Conservation (phyloP, 2,329 filamentous ascomycete species). For the Raffaelea arxii region DNA sequence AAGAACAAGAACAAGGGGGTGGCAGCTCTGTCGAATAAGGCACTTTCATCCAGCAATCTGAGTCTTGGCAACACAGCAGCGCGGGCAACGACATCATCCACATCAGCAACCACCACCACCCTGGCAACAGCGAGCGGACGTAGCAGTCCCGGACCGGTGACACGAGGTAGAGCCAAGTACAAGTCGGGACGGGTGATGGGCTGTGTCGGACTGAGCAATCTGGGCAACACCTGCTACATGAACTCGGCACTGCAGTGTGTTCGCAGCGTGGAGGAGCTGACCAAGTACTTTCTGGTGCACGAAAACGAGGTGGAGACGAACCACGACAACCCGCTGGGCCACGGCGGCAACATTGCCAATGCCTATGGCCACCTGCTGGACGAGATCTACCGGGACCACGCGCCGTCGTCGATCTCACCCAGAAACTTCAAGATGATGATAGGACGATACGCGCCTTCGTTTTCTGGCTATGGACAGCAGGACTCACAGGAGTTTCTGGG, state of each 20-base stretch:
- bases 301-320: conserved; percentile 77
- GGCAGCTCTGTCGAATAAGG: no score
- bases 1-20: conserved; percentile 16
- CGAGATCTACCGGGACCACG: conserved; percentile 65
- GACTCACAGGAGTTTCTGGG: conserved; percentile 96
- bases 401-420: conserved; percentile 62
- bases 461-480: conserved; percentile 92
- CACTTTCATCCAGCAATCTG: no score
- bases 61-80: not conserved
- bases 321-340: conserved; percentile 71
- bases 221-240: conserved; percentile 99
- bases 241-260: conserved; percentile 95
- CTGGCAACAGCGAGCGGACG: conserved; percentile 48
- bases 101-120: conserved; percentile 36
- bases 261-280: conserved; percentile 84
- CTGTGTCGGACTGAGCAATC: conserved; percentile 73
- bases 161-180: conserved; percentile 61
- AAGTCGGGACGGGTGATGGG: conserved; percentile 63
- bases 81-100: conserved; percentile 15
- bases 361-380: conserved; percentile 69
- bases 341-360: conserved; percentile 77
- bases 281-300: conserved; percentile 75
- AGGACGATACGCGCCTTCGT: conserved; percentile 71
- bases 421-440: conserved; percentile 74
- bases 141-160: conserved; percentile 58